Base-by-base conservation (phyloP, 1,139 yeast species). In the Pneumocystis jirovecii region DNA sequence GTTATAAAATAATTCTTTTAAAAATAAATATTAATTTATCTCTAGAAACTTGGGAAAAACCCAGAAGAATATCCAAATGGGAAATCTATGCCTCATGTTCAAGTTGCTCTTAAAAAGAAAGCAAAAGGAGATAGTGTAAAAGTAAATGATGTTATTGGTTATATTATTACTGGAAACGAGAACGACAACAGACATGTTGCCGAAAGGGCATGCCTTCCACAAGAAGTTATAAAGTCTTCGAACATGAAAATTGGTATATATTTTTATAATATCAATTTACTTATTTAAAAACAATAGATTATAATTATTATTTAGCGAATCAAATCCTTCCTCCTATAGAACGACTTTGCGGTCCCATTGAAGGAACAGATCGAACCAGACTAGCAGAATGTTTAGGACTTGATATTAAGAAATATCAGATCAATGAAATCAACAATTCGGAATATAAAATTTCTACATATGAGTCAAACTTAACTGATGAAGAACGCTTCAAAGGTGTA, bases 281-380 rank as follows among this genome's bases (percentile, higher is more conserved):
- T 57, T 63, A 64, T 31, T 76, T 75, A 7, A 81, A 86, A 68
- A 79, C 76, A 68, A 90, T 95, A 1, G 98, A 95, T 75, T 81
- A 89, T 0, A 80, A 79, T 61, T 91, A 82, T 73, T 95, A 95
- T 73, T 79, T 91, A 71, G 95, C 87, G 69, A 87, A 89, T 73
- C 99, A 95, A 75, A 82, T 95, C 19, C 83, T 87, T 73, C 93
- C 96, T 1, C 97, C 97, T 1, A 85, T 93, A 17, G 95, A 89
- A 73, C 85, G 98, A 76, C 78, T 95, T 65, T 79, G 93, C 64
- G 95, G 87, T 70, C 83, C 87, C 69, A 85, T 95, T 66, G 95
- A 89, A 69, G 96, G 97, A 56, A 82, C 89, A 67, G 97, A 93
- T 73, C 81, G 85, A 73, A 83, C 85, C 63, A 81, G 95, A 69